phyloP scores from a whole-genome alignment of 192 early-diverging fungal species.

The Dimargaris verticillata region DNA sequence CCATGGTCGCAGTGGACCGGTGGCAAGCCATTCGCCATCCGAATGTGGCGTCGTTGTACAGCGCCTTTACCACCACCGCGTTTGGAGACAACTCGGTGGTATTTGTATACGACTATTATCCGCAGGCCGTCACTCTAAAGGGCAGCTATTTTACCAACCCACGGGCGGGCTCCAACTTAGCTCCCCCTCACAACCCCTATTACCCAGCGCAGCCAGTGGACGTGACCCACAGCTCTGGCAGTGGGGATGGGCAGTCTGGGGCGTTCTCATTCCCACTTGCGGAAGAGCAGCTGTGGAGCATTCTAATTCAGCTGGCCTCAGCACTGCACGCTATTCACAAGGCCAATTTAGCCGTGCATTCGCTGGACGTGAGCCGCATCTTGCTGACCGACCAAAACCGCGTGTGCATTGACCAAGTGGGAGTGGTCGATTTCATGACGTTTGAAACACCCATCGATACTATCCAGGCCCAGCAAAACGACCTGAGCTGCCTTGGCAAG shows the following conservation, averaged over 20 bases:
- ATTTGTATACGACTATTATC: slow-evolving; percentile 90
- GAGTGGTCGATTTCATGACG: slow-evolving; percentile 20
- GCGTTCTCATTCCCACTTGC: slow-evolving; percentile 17
- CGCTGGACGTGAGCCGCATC: slow-evolving; percentile 70
- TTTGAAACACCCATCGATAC: slow-evolving; percentile 10
- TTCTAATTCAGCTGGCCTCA: slow-evolving; percentile 56
- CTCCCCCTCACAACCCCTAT: no score
- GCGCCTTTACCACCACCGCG: slow-evolving; percentile 89
- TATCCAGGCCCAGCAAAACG: slow-evolving; percentile 15
- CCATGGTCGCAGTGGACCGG: slow-evolving; percentile 64
- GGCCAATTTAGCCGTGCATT: slow-evolving; percentile 58
- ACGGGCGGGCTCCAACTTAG: no score
- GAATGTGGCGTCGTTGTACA: slow-evolving; percentile 69
- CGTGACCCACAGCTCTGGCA: no score
- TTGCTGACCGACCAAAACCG: slow-evolving; percentile 72
- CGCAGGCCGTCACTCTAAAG: slow-evolving; percentile 25
- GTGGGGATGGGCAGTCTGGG: no score
- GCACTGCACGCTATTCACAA: slow-evolving; percentile 71
- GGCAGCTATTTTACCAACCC: slow-evolving; percentile 13
- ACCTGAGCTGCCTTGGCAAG: slow-evolving; percentile 18
- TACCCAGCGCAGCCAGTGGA: no score
- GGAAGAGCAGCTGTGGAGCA: slow-evolving; percentile 65
- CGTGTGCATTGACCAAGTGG: slow-evolving; percentile 20
- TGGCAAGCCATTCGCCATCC: slow-evolving; percentile 76
- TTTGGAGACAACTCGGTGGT: slow-evolving; percentile 97